Percentiles rank a stretch among this genome's conserved stretches.
These are phyloP conservation scores for Pichia thaimueangensis DNA, from an alignment of 805 yeast genomes.

Conservation along the genomic window DNA sequence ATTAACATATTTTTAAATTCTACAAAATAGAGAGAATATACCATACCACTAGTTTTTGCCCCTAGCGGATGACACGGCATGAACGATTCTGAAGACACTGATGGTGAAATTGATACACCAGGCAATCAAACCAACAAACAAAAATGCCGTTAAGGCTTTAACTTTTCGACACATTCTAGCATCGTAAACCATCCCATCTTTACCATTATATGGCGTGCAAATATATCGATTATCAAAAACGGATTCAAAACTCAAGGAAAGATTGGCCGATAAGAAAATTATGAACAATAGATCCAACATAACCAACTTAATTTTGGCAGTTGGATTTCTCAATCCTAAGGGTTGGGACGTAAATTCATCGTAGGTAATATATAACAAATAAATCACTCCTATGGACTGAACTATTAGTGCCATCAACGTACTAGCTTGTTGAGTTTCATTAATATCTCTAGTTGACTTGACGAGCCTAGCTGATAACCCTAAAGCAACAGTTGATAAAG, in stretches of 20 bases:
- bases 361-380: conserved; percentile 72
- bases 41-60: conserved; percentile 1
- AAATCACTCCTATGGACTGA: conserved; percentile 69
- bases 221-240: conserved; percentile 81
- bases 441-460: conserved; percentile 26
- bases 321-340: conserved; percentile 79
- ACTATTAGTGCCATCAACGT: conserved; percentile 90
- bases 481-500: conserved; percentile 60
- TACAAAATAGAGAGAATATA: background rate
- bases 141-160: conserved; percentile 67
- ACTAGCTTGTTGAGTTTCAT: conserved; percentile 71
- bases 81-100: conserved; percentile 77
- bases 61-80: conserved; percentile 35
- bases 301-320: conserved; percentile 73
- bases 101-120: conserved; percentile 87
- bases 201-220: conserved; percentile 33
- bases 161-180: conserved; percentile 69
- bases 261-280: conserved; percentile 81
- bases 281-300: conserved; percentile 81
- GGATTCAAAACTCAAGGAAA: conserved; percentile 80
- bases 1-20: no score
- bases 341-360: conserved; percentile 94
- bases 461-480: conserved; percentile 63
- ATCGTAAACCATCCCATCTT: conserved; percentile 25
- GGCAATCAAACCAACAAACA: conserved; percentile 64